Percentiles rank a stretch among this genome's conserved stretches.
Conservation (phyloP, 202 grass and related monocot species). For the Cymbopogon flexuosus region DNA sequence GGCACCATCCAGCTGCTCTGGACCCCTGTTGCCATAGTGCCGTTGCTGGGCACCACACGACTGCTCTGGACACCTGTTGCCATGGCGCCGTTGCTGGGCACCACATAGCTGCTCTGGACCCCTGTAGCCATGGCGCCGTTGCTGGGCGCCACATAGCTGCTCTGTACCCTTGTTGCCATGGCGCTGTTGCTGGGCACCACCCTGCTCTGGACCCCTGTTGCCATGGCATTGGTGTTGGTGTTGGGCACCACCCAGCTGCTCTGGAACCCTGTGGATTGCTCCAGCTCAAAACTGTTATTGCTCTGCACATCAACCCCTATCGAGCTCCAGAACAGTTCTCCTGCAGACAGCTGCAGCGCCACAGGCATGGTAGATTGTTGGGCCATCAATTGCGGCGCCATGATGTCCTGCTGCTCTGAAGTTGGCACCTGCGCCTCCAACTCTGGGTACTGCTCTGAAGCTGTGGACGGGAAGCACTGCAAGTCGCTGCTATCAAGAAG, state of each 20-base stretch:
- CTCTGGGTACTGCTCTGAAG: neutral
- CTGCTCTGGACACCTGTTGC: no score
- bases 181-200: neutral
- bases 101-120: no score
- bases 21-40: neutral
- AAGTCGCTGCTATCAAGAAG: neutral
- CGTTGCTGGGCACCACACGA: no score
- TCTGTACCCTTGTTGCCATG: neutral
- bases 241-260: neutral
- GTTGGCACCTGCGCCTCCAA: neutral
- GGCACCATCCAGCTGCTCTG: neutral
- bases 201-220: neutral
- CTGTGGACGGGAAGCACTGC: neutral
- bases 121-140: no score
- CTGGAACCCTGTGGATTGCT: neutral
- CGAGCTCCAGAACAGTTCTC: neutral
- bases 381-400: neutral
- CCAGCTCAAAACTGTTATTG: neutral
- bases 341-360: neutral
- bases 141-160: neutral
- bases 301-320: neutral
- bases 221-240: neutral
- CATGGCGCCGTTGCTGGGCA: no score
- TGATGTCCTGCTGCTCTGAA: neutral
- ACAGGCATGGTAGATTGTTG: neutral